A percentile compares a stretch with the other conserved stretches of the same genome.
Evolutionary conservation across 1,139 yeast species (phyloP).

Genomic region (Yamadazyma pseudoaaseri): DNA sequence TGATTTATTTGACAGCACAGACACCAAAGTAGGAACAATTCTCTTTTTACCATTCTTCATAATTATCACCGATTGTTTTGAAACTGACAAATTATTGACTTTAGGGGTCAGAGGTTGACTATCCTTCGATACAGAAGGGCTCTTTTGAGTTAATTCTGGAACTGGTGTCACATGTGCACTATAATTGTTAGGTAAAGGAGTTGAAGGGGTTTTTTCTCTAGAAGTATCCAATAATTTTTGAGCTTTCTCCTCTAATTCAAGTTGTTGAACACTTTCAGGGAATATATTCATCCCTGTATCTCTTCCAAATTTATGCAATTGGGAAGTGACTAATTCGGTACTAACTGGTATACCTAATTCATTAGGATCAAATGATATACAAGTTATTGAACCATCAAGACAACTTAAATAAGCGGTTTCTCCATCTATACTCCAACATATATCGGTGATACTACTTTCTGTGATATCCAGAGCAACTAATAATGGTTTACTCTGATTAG

Average conservation of each 20-base stretch:
- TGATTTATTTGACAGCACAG: slow-evolving; percentile 40
- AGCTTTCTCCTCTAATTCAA: slow-evolving; percentile 66
- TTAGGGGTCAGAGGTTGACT: slow-evolving; percentile 5
- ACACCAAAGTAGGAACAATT: slow-evolving; percentile 80
- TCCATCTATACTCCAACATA: slow-evolving; percentile 82
- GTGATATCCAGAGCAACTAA: slow-evolving; percentile 64
- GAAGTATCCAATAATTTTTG: slow-evolving; percentile 6
- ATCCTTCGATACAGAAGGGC: slow-evolving; percentile 1
- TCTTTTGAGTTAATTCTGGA: slow-evolving; percentile 5
- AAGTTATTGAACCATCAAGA: slow-evolving; percentile 79
- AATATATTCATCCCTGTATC: slow-evolving; percentile 80
- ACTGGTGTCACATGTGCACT: neutral
- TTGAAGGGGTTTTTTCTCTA: slow-evolving; percentile 1
- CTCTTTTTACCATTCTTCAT: slow-evolving; percentile 81
- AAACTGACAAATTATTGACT: slow-evolving; percentile 6
- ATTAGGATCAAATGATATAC: slow-evolving; percentile 61
- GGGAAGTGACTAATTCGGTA: slow-evolving; percentile 60
- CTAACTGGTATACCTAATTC: slow-evolving; percentile 79
- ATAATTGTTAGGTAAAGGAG: no score
- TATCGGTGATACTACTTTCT: slow-evolving; percentile 65
- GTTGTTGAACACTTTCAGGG: slow-evolving; percentile 84
- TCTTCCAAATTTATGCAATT: slow-evolving; percentile 81
- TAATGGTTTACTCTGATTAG: slow-evolving; percentile 58
- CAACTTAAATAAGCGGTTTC: slow-evolving; percentile 69
- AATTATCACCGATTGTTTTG: slow-evolving; percentile 38